Base-by-base conservation (phyloP, 768 basidiomycete genomes). In the Leccinum broughii region DNA sequence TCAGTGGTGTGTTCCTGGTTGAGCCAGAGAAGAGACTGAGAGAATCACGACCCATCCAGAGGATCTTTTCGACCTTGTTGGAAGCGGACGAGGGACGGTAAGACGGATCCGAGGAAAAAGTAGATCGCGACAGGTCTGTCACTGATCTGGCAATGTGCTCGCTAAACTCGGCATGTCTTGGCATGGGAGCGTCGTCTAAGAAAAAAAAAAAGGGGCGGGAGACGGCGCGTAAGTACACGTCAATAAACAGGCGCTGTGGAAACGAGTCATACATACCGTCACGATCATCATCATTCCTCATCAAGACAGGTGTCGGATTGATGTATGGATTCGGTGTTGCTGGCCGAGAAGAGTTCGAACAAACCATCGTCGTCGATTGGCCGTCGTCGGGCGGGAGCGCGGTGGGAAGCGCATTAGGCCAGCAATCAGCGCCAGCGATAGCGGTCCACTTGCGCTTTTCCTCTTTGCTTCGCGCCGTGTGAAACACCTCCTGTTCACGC, bases 261-360 rank as follows among this genome's bases (percentile, higher is more conserved):
- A 32, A 54, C 55, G 37, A 44, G 30, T 35, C 66, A 34, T 51
- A 69, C 71, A 34, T 51, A 69, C 71, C 72, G 60, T 20, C 54
- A 30, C 28, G 28, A 30, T 15, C 58, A 51, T 64, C 50, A 50
- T 61, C 35, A 55, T 60, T 39, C 4, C 17, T 28, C 35, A 69
- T 28, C 32, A 70, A 20, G 35, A 62, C 35, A 20, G 78, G 78
- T 6, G 76, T 61, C 1, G 77, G 76, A 60, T 77, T 78, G 62
- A 77, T 69, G 57, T 70, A 76, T 13, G 76, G 75, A 59, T 77
- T 78, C 30, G 68, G 62, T 1, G 71, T 69, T 4, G 54, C 63
- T 1, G 65, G 58, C 35, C 68, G 65, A 0, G 72, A 72, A 28
- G 64, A 61, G 26, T 20, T n/a, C 61, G 4, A 32, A 41, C 37